phyloP scores from a whole-genome alignment of 1,139 yeast genomes.

The Pichia sp. region DNA sequence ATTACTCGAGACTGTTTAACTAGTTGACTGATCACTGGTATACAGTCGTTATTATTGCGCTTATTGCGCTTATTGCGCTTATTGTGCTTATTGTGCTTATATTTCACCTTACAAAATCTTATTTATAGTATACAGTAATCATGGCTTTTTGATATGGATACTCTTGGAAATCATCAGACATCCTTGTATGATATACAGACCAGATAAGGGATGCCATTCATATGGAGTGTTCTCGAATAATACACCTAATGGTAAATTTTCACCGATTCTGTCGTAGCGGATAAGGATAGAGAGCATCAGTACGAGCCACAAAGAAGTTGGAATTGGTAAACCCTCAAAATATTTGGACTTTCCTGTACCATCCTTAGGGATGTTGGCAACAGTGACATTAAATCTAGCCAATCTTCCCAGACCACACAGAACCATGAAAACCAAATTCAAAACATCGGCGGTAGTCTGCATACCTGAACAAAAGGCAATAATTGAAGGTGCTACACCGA shows the following conservation, averaged over 20 bases:
- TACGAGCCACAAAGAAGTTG: conserved; percentile 75
- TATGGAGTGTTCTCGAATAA: conserved; percentile 43
- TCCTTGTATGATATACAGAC: conserved; percentile 69
- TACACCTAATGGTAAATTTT: conserved; percentile 57
- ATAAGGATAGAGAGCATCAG: conserved; percentile 61
- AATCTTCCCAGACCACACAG: conserved; percentile 89
- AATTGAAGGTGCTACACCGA: conserved; percentile 90
- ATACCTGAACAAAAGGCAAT: conserved; percentile 90
- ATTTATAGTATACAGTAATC: conserved; percentile 10
- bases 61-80: too few relatives aligned
- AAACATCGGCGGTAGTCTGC: conserved; percentile 72
- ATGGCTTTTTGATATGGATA: conserved; percentile 84
- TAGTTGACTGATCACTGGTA: too few relatives aligned
- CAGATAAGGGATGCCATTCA: conserved; percentile 68
- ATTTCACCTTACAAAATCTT: too few relatives aligned
- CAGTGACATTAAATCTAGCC: conserved; percentile 93
- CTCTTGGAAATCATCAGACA: conserved; percentile 90
- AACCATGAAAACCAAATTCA: conserved; percentile 75
- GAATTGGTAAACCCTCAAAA: conserved; percentile 95
- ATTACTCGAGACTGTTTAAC: too few relatives aligned
- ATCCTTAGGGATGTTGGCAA: conserved; percentile 88
- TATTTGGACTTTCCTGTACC: conserved; percentile 67
- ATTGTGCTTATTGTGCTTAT: too few relatives aligned
- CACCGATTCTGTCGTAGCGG: conserved; percentile 33
- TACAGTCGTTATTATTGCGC: too few relatives aligned